Base-by-base conservation (phyloP, 495 filamentous ascomycete species). In the Aspergillus ellipticus region DNA sequence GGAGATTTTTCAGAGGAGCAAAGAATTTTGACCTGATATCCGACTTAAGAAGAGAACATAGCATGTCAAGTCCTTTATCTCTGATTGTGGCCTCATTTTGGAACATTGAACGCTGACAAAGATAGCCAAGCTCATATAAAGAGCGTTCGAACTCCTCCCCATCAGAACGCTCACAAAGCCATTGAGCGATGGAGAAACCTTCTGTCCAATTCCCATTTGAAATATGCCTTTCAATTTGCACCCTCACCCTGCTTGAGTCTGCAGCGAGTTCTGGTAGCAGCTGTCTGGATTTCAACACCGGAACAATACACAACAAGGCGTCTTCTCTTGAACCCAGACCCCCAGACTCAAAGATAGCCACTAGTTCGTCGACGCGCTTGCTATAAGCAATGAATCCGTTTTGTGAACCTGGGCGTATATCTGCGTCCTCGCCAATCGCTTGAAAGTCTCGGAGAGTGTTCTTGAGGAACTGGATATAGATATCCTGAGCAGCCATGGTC, bases 401-500 rank as follows among this genome's bases (percentile, higher is more conserved):
- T 10, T 66, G 62, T 0, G 62, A 49, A 0, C 54, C 64, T 15
- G 55, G 41, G 15, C 55, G 24, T 0, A 73, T 13, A 47, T 62
- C 53, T 0, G 59, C 55, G 0, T 64, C 52, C 0, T 67, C 66
- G 0, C 64, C 67, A 11, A 72, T 43, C 0, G 58, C 41, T 8
- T 53, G 8, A 3, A 68, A 4, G 10, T 49, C 41, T 4, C 13
- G 8, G 0, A 69, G 42, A 0, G 57, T 61, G 11, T 50, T 22
- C 21, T 57, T 57, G 11, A 74, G 50, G 33, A 77, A 72, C 2
- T 66, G 61, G 0, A 68, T 67, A 24, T 66, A 77, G 7, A 77
- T 60, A 29, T 77, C 72, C 43, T 77, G 74, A 4, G 74, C 74
- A 1, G 49, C 63, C 69, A 74, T 70, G 1, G 13, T 52, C 24